Evolutionary conservation across 352 stramenopile species (phyloP), one percentile per base, ranked within the genome.

Genomic region (Phytophthora pluvialis): DNA sequence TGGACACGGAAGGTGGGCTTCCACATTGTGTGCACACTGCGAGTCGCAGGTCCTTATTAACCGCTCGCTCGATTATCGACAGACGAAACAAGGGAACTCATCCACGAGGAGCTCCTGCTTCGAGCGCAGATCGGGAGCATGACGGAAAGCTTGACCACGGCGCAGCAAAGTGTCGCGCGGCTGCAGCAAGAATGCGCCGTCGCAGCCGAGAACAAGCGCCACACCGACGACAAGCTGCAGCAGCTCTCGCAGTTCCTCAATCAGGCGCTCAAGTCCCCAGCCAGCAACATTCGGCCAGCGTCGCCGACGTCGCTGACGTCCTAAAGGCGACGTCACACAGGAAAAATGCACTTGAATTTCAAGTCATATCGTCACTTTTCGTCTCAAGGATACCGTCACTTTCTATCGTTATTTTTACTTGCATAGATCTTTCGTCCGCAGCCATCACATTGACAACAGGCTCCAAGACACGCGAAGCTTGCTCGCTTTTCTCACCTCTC

Each of bases 211-310:
- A 66, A 63, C 31, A 90, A 90, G 59, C 73, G 61, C 36, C 69
- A 88, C 16, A 80, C 73, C 12, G 81, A 90, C 53, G 68, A 67
- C 50, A 86, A 87, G 50, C 64, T 88, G 45, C 64, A 77, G 21
- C 79, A 81, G 29, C 67, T 90, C 4, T 88, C 77, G 0, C 45
- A 80, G 12, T 89, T 88, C 48, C 65, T 90, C 12, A 78, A 83
- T 18, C 73, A 75, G 39, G 70, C 75, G n/a, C 65, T 80, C 11
- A 57, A 63, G 26, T 60, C 50, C 5, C 59, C 60, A 0, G 8
- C 54, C n/a, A 50, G 48, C 18, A 28, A 15, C 52, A 49, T 55
- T 21, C 35, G 60, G 0, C 31, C 59, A 18, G 48, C 63, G 0
- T 72, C 51, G 3, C 60, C 64, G 9, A 62, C 63, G 8, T 70